A percentile compares a stretch with the other conserved stretches of the same genome.
Evolutionary conservation across 768 basidiomycete genomes (phyloP).

Genomic region (Russula sp.): DNA sequence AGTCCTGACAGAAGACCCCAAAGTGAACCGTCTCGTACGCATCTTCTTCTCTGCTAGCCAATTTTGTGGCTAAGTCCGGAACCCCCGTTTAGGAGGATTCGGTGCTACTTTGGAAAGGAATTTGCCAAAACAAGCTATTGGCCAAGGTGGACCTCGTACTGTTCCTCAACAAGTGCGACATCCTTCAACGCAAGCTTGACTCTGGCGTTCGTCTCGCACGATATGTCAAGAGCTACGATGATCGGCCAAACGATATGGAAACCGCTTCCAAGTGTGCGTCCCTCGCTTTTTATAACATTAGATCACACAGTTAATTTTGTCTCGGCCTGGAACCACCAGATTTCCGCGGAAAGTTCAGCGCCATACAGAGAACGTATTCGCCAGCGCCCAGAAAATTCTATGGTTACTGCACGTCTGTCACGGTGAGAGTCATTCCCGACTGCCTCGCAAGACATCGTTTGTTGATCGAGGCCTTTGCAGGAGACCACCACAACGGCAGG

Average conservation of each 20-base stretch:
- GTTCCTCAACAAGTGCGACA: conserved; percentile 80
- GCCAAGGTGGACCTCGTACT: conserved; percentile 66
- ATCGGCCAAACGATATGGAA: conserved; percentile 62
- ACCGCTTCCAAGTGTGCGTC: conserved; percentile 57
- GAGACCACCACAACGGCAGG: conserved; percentile 67
- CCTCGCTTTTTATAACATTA: background rate
- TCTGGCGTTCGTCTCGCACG: conserved; percentile 57
- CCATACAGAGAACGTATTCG: conserved; percentile 70
- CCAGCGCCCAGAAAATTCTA: conserved; percentile 71
- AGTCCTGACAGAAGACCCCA: conserved; percentile 43
- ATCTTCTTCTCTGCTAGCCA: background rate
- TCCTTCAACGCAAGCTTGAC: conserved; percentile 56
- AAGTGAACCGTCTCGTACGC: conserved; percentile 43
- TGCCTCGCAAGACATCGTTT: background rate
- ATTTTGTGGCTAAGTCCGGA: background rate
- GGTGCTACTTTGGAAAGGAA: conserved; percentile 64
- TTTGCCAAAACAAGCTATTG: conserved; percentile 65
- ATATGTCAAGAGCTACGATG: conserved; percentile 65
- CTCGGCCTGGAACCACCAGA: conserved; percentile 32
- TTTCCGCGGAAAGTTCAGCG: conserved; percentile 62
- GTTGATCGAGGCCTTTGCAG: conserved; percentile 26
- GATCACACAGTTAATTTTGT: background rate
- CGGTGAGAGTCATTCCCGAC: conserved; percentile 34
- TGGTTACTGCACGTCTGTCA: conserved; percentile 70
- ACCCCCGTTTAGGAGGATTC: conserved; percentile 54